A percentile compares a stretch with the other conserved stretches of the same genome.
These are phyloP conservation scores for Starmerella cellae DNA, from an alignment of 805 yeast species.

Conservation along the genomic window DNA sequence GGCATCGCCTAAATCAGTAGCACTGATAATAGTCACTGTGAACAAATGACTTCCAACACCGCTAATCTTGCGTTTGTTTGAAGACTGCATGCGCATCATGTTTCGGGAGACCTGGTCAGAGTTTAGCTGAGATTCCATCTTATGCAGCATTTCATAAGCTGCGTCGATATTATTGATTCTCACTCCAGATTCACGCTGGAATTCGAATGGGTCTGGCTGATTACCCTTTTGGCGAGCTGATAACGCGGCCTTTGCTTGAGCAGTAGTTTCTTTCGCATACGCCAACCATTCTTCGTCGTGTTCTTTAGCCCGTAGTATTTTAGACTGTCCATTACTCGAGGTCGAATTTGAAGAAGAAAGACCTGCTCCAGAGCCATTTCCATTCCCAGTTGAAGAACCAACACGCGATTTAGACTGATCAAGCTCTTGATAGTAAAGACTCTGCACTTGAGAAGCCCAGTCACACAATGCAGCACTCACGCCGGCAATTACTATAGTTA, in stretches of 20 bases:
- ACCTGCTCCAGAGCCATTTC: not conserved
- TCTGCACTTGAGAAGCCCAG: conserved; percentile 32
- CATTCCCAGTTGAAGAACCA: too few species aligned
- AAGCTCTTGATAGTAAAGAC: conserved; percentile 14
- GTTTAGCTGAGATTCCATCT: conserved; percentile 34
- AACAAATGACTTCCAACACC: conserved; percentile 30
- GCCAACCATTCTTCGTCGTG: conserved; percentile 28
- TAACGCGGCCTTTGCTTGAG: conserved; percentile 19
- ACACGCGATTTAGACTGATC: not conserved
- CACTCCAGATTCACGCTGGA: conserved; percentile 53
- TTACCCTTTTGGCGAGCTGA: conserved; percentile 8
- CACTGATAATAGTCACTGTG: conserved; percentile 48
- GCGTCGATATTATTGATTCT: conserved; percentile 51
- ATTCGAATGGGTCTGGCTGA: conserved; percentile 39
- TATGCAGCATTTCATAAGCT: conserved; percentile 21
- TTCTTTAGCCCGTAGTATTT: conserved; percentile 1
- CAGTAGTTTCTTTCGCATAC: conserved; percentile 27
- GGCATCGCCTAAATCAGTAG: conserved; percentile 37
- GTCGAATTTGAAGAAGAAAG: not conserved
- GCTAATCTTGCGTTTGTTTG: not conserved
- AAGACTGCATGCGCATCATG: not conserved
- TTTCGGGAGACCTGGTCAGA: conserved; percentile 38
- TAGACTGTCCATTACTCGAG: not conserved
- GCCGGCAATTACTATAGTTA: conserved; percentile 47
- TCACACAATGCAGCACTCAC: conserved; percentile 47